These are phyloP conservation scores for Pulveroboletus sp. DNA, from an alignment of 768 basidiomycete species.

Conservation along the genomic window DNA sequence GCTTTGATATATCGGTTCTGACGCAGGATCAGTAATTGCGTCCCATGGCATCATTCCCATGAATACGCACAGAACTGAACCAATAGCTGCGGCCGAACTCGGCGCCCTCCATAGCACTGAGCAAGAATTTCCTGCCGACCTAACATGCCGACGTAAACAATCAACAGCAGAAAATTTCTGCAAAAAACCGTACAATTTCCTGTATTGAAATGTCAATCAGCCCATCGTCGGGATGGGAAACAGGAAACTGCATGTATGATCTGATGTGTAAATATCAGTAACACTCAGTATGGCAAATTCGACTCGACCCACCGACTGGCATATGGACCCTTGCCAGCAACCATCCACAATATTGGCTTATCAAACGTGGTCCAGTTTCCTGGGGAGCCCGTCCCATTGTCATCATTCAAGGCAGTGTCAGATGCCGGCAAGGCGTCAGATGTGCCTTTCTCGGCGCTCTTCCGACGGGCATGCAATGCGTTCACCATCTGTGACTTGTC, in stretches of 20 bases:
- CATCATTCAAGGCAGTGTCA: conserved; percentile 11
- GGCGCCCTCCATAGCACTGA: conserved; percentile 58
- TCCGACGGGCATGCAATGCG: conserved; percentile 40
- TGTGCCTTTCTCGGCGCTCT: conserved; percentile 12
- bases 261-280: conserved; percentile 29
- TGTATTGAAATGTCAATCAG: conserved; percentile 70
- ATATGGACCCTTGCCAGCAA: conserved; percentile 78
- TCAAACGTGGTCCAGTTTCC: conserved; percentile 72
- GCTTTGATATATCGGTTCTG: conserved; percentile 76
- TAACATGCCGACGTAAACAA: conserved; percentile 11
- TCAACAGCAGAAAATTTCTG: background rate
- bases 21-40: conserved; percentile 6
- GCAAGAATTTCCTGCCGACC: conserved; percentile 43
- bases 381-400: conserved; percentile 33
- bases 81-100: conserved; percentile 62
- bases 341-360: conserved; percentile 65
- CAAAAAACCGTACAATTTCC: conserved; percentile 45
- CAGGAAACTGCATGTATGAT: conserved; percentile 81
- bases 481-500: conserved; percentile 75
- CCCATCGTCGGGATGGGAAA: conserved; percentile 77
- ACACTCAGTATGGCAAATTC: background rate
- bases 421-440: conserved; percentile 6
- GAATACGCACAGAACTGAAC: conserved; percentile 49
- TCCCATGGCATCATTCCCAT: background rate
- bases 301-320: conserved; percentile 50